These are phyloP conservation scores for Agaricus sinodeliciosus DNA, from an alignment of 768 basidiomycete genomes.

Conservation along the genomic window DNA sequence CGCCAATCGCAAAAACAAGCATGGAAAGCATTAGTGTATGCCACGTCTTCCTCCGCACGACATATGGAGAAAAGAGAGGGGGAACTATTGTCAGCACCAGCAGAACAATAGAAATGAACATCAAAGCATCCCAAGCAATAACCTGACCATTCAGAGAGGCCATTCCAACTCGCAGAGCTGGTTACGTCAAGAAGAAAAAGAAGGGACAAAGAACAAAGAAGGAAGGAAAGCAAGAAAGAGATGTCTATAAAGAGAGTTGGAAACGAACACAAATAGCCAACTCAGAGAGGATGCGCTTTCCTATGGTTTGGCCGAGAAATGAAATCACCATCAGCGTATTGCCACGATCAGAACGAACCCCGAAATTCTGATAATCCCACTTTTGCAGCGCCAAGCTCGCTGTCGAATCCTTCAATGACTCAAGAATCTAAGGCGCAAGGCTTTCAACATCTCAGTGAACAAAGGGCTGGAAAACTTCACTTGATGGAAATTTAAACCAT, in stretches of 20 bases:
- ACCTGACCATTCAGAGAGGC: background rate
- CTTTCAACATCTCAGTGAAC: too few species aligned
- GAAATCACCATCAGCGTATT: background rate
- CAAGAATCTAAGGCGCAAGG: too few species aligned
- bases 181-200: background rate
- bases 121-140: slow-evolving; percentile 5
- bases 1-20: background rate
- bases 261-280: background rate
- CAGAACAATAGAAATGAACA: slow-evolving; percentile 5
- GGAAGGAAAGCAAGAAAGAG: background rate
- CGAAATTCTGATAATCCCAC: too few species aligned
- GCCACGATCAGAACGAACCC: background rate
- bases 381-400: too few species aligned
- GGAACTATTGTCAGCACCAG: slow-evolving; percentile 6
- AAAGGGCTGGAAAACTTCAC: too few species aligned
- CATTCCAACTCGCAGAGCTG: slow-evolving; percentile 8
- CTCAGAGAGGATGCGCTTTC: background rate
- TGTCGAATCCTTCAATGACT: too few species aligned
- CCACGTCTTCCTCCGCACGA: slow-evolving; percentile 9
- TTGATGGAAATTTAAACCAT: too few species aligned
- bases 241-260: background rate
- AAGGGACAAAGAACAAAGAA: background rate
- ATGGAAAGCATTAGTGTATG: slow-evolving; percentile 1
- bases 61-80: slow-evolving; percentile 2
- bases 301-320: slow-evolving; percentile 1